Base-by-base conservation (phyloP, 495 filamentous ascomycete genomes). In the Penicillium dipodomyicola region DNA sequence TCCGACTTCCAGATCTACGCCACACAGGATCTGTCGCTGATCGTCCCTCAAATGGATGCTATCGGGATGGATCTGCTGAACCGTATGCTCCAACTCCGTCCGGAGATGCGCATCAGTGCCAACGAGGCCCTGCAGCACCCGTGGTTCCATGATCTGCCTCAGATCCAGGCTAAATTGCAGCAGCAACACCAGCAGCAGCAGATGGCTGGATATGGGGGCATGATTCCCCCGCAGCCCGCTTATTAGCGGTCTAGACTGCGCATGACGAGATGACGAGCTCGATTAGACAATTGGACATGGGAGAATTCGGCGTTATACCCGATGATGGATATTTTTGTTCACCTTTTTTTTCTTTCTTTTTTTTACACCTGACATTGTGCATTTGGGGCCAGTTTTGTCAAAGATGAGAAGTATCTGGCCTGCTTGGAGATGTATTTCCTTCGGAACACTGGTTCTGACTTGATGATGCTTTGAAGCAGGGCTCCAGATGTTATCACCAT, bases 1-100 rank as follows among this genome's bases (percentile, higher is more conserved):
- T 80, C 86, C 27, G 93, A 84, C 49, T 95, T 93, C 78, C 93
- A 93, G 60, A 87, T 96, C 66, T 98, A 91, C 67, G 88, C 91
- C n/a, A 97, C 95, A 4, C 92, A 96, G 70, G 89, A 94, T 63
- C 77, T 97, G 37, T 76, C 87, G 19, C 78, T 84, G 48, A 94
- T 97, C 57, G 74, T 98, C 25, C 93, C 92, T 0, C 90, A 95
- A 68, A 89, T 98, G 61, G 94, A 98, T 62, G 83, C 82, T 6
- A 63, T 87, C 39, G 94, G 93, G 2, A 80, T 98, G 68, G 90
- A 96, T 65, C 76, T 98, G 32, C 74, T 98, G 55, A 85, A 85
- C 62, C 79, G 87, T 23, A 96, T 97, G 94, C 81, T 98, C 33
- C 92, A 97, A 64, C 76, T 97, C 33, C 83, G 94, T 37, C 94